Evolutionary conservation across 495 filamentous ascomycete species (phyloP), one percentile per base, ranked within the genome.

Genomic region (Hapsidospora chrysogenum): DNA sequence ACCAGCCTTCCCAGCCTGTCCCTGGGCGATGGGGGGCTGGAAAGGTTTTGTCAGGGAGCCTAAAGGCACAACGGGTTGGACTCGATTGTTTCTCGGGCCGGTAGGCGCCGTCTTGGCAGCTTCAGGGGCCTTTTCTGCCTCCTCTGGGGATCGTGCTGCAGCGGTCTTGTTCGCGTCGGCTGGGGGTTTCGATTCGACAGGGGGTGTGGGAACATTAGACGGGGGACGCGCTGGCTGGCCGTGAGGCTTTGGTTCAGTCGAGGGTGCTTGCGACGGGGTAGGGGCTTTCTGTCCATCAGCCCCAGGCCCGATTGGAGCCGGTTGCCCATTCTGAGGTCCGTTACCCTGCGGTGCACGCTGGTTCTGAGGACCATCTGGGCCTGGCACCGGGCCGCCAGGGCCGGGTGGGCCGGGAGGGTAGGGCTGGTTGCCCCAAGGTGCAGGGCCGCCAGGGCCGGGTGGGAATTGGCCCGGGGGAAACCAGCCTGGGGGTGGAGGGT

Each of bases 401-500:
- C 46, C 47, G 20, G 61, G 59, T 20, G 66, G 66, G 26, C 69
- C 58, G n/a, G 54, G 53, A 7, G 60, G n/a, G n/a, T n/a, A 62
- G 4, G 51, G 52, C 31, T 58, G 62, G 42, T 56, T 56, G 39
- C 54, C 59, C 65, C 62, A 68, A 29, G 74, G 78, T 34, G 72
- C 75, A 15, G 73, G 60, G 13, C 58, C 63, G 43, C 58, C 58
- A 27, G 63, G 70, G n/a, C 56, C 56, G 16, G 66, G 70, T 26
- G 73, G 76, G 46, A 85, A 93, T 7, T 26, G 23, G n/a, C 74
- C 76, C 9, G 81, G 78, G 48, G 74, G 77, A 54, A 72, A 85
- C 84, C 84, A 92, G 31, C 74, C 78, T 14, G 75, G 78, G 35
- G 69, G 74, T 9, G 72, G 79, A 30, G 70, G 58, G 22, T 64